Percentiles rank a stretch among this genome's conserved stretches.
Conservation (phyloP, 176 grass and related monocot species). For the Secale cereale region DNA sequence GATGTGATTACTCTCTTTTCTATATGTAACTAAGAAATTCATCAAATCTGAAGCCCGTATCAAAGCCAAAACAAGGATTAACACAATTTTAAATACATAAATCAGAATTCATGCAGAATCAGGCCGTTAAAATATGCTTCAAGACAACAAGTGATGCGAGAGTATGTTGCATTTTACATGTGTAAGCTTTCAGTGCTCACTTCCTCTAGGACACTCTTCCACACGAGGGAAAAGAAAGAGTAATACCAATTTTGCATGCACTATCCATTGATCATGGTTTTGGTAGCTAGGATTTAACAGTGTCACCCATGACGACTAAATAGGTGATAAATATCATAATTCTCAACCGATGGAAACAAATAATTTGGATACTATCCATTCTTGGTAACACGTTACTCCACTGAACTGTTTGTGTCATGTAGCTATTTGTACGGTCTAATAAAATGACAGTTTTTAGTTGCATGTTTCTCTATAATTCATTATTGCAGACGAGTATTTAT, state of each 20-base stretch:
- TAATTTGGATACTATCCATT: background rate
- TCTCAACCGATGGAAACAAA: background rate
- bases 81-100: background rate
- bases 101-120: background rate
- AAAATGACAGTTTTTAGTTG: slow-evolving; percentile 13
- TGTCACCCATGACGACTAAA: background rate
- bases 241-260: background rate
- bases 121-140: background rate
- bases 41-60: background rate
- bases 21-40: background rate
- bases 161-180: background rate
- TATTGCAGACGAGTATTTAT: background rate
- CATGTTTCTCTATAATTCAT: background rate
- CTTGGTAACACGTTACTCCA: background rate
- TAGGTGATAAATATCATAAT: slow-evolving; percentile 2
- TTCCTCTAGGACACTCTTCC: background rate
- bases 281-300: background rate
- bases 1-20: background rate
- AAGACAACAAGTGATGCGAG: background rate
- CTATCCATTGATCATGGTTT: background rate
- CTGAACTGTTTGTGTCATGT: background rate
- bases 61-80: background rate
- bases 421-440: background rate
- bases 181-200: background rate
- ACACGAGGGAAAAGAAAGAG: background rate